These are phyloP conservation scores for Blastocystis sp. DNA, from an alignment of 352 stramenopile species.

Conservation along the genomic window DNA sequence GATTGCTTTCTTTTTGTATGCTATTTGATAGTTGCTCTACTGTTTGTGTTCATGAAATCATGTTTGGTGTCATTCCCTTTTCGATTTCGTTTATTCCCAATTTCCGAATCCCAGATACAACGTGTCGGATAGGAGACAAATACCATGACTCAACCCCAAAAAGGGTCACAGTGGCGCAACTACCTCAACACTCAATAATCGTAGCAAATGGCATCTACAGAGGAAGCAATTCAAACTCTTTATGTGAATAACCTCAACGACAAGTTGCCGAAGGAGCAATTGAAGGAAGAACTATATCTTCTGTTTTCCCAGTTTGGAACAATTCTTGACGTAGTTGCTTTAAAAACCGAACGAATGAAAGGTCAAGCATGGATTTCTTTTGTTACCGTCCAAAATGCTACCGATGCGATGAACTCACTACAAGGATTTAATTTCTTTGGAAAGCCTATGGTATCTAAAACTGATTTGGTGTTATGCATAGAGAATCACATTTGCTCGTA, in stretches of 20 bases:
- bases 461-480: background rate
- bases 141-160: too few relatives aligned
- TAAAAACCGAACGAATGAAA: slow-evolving; percentile 49
- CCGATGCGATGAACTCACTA: slow-evolving; percentile 43
- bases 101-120: too few relatives aligned
- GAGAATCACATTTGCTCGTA: slow-evolving; percentile 30
- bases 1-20: background rate
- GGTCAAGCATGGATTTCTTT: slow-evolving; percentile 55
- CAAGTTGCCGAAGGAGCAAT: slow-evolving; percentile 52
- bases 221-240: slow-evolving; percentile 19
- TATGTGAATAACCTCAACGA: slow-evolving; percentile 61
- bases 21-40: background rate
- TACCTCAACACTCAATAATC: background rate
- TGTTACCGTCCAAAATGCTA: slow-evolving; percentile 23
- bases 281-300: slow-evolving; percentile 43
- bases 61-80: too few relatives aligned
- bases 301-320: slow-evolving; percentile 55
- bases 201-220: slow-evolving; percentile 1
- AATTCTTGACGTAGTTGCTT: slow-evolving; percentile 46
- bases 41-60: background rate
- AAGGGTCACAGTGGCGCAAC: too few relatives aligned
- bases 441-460: slow-evolving; percentile 46
- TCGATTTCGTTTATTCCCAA: too few relatives aligned
- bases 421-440: slow-evolving; percentile 57
- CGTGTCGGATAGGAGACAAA: too few relatives aligned